phyloP scores from a whole-genome alignment of 305 asterid species.

The Fraxinus velutina region DNA sequence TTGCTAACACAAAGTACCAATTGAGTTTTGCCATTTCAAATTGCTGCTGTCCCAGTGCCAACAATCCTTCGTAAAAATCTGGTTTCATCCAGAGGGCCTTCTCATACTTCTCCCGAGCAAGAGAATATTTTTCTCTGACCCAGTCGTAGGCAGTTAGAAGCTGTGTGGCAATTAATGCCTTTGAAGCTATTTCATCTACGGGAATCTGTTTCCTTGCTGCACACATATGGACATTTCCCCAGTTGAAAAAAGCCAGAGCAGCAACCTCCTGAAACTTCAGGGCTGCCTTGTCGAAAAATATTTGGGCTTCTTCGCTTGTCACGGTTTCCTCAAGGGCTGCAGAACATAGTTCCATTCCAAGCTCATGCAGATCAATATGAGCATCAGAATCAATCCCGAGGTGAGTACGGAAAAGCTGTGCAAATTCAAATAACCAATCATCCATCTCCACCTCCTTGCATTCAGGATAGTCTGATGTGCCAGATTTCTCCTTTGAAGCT shows the following conservation, averaged over 20 bases:
- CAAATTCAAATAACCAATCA: no score
- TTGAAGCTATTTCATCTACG: slow-evolving; percentile 39
- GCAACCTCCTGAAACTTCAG: no score
- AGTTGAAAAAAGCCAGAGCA: slow-evolving; percentile 46
- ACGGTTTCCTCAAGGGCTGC: no score
- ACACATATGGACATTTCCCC: slow-evolving; percentile 55
- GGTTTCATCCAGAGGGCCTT: slow-evolving; percentile 43
- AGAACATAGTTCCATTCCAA: no score
- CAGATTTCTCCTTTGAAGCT: no score
- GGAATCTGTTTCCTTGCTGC: slow-evolving; percentile 52
- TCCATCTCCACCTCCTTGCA: no score
- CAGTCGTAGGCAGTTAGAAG: slow-evolving; percentile 43
- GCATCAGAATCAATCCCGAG: no score
- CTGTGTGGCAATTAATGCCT: slow-evolving; percentile 38
- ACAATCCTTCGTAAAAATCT: slow-evolving; percentile 42
- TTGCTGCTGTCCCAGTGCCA: slow-evolving; percentile 52
- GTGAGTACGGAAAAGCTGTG: no score
- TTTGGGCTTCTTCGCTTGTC: no score
- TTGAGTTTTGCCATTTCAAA: slow-evolving; percentile 54
- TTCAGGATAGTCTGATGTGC: no score
- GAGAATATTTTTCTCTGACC: slow-evolving; percentile 44
- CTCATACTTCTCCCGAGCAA: slow-evolving; percentile 43
- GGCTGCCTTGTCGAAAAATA: no score
- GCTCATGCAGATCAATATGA: no score
- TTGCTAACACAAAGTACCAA: slow-evolving; percentile 50